These are phyloP conservation scores for Heimioporus sp. DNA, from an alignment of 768 basidiomycete genomes.

Conservation along the genomic window DNA sequence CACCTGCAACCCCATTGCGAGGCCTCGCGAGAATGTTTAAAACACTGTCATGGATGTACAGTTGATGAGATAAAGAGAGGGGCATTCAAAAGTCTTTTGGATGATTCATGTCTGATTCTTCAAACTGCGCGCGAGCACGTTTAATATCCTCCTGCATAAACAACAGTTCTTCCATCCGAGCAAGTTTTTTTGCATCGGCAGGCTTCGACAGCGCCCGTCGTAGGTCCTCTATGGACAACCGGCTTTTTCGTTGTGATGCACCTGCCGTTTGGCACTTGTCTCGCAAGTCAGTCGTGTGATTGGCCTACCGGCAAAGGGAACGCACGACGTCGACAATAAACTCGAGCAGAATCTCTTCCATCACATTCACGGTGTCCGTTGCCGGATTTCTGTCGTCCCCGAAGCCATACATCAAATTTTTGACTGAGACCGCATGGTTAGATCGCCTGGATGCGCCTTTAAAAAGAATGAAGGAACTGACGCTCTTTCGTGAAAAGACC, in stretches of 20 bases:
- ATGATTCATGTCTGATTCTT: conserved; percentile 48
- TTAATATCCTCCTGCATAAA: conserved; percentile 96
- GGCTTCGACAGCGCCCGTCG: conserved; percentile 75
- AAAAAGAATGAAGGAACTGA: conserved; percentile 36
- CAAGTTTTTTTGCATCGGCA: conserved; percentile 90
- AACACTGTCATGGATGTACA: conserved; percentile 3
- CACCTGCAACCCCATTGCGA: neutral
- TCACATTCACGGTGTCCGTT: conserved; percentile 83
- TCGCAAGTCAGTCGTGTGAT: conserved; percentile 6
- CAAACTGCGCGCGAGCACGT: conserved; percentile 79
- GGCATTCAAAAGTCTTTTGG: conserved; percentile 43
- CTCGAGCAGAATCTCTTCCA: conserved; percentile 92
- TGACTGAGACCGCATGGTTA: conserved; percentile 46
- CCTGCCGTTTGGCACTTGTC: conserved; percentile 71
- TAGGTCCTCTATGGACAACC: conserved; percentile 85
- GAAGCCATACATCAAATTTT: conserved; percentile 89
- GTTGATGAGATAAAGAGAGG: neutral
- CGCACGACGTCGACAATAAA: conserved; percentile 88
- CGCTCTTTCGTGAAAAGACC: conserved; percentile 82
- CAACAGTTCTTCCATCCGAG: conserved; percentile 86
- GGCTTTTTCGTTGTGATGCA: conserved; percentile 64
- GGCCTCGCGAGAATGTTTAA: neutral
- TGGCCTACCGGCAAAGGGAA: conserved; percentile 18
- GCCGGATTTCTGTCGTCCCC: conserved; percentile 89
- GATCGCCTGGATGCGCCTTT: conserved; percentile 3